A percentile compares a stretch with the other conserved stretches of the same genome.
Conservation (phyloP, 2,329 filamentous ascomycete species). For the Colletotrichum sublineola region DNA sequence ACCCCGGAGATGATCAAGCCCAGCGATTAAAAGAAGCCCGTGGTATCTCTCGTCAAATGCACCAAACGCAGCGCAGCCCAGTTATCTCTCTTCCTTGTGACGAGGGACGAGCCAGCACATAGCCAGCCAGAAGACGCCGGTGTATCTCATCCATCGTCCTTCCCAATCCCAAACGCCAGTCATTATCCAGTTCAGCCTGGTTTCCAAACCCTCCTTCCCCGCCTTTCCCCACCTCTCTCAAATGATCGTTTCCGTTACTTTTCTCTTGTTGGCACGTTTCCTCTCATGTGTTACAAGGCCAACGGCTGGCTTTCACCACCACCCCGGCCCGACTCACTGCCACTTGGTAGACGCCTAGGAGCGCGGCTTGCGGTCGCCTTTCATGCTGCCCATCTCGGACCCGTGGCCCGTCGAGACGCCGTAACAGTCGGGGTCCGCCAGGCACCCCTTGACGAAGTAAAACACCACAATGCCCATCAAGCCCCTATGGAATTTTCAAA, state of each 20-base stretch:
- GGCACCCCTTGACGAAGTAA: constrained; percentile 55
- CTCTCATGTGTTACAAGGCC: neutral
- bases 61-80: neutral
- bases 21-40: constrained; percentile 18
- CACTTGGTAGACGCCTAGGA: neutral
- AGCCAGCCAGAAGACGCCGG: neutral
- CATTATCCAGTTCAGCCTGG: constrained; percentile 11
- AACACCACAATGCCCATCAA: constrained; percentile 54
- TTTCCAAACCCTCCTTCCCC: neutral
- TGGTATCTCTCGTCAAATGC: constrained; percentile 34
- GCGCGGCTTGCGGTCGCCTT: constrained; percentile 42
- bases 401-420: constrained; percentile 31
- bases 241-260: neutral
- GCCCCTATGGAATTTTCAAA: constrained; percentile 48
- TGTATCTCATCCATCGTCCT: neutral
- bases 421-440: constrained; percentile 44
- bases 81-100: neutral
- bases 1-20: neutral
- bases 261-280: too few relatives aligned
- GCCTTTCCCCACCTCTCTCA: neutral
- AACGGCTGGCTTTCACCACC: neutral
- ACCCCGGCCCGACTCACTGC: neutral
- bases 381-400: constrained; percentile 50
- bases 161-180: constrained; percentile 26
- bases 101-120: neutral